phyloP scores from a whole-genome alignment of 2,329 filamentous ascomycete genomes.

The Botrytis sinoallii region DNA sequence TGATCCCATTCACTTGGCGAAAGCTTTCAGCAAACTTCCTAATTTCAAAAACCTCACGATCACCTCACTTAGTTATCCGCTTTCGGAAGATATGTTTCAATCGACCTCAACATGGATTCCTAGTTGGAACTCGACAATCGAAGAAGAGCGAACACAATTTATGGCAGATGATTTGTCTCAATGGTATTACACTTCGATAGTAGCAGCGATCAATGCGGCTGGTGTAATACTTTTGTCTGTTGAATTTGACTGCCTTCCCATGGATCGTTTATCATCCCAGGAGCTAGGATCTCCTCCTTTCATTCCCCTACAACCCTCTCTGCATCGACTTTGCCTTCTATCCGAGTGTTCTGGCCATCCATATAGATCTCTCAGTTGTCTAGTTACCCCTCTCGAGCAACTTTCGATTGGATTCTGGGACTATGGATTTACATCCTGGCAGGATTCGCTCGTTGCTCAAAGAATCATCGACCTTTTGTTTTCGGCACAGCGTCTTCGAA shows the following conservation, averaged over 20 bases:
- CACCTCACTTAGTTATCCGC: slow-evolving; percentile 12
- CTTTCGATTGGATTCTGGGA: slow-evolving; percentile 19
- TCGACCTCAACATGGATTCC: slow-evolving; percentile 10
- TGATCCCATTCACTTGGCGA: slow-evolving; percentile 1
- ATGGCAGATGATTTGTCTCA: slow-evolving; percentile 18
- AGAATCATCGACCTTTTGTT: background rate
- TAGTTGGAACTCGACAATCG: slow-evolving; percentile 14
- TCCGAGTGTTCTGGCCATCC: background rate
- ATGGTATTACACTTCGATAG: slow-evolving; percentile 19
- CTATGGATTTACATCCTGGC: slow-evolving; percentile 15
- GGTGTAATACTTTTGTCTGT: background rate
- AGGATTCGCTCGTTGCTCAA: slow-evolving; percentile 10
- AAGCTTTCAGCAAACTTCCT: background rate
- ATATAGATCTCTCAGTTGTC: slow-evolving; percentile 7
- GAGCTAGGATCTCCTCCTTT: slow-evolving; percentile 10
- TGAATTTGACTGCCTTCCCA: slow-evolving; percentile 14
- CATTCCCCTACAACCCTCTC: slow-evolving; percentile 12
- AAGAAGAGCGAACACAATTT: slow-evolving; percentile 12
- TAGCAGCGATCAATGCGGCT: slow-evolving; percentile 13
- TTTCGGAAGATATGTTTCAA: slow-evolving; percentile 10
- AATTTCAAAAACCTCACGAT: slow-evolving; percentile 6
- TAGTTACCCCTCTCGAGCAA: background rate
- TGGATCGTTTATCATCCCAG: slow-evolving; percentile 15
- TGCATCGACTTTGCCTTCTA: slow-evolving; percentile 8
- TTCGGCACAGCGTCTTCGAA: background rate